A percentile compares a stretch with the other conserved stretches of the same genome.
Conservation (phyloP, 371 early-diverging fungal species). For the Mucor indicus region DNA sequence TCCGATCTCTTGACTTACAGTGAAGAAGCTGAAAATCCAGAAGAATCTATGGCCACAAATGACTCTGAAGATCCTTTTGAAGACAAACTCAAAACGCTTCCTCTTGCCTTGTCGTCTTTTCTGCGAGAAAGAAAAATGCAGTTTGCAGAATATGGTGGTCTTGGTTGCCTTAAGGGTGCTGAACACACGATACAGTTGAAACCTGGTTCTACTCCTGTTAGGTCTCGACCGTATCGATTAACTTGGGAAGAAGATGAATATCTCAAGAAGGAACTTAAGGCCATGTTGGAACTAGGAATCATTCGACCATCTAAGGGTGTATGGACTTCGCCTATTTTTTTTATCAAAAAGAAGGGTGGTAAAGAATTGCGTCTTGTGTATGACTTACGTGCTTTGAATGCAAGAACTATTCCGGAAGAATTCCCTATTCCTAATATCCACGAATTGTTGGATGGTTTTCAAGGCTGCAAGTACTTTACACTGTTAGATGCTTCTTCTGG, state of each 20-base stretch:
- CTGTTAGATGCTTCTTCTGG: constrained; percentile 20
- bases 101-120: neutral
- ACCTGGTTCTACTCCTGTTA: neutral
- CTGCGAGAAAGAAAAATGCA: neutral
- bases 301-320: constrained; percentile 13
- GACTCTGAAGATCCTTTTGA: neutral
- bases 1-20: too few relatives aligned
- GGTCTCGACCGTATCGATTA: constrained; percentile 5
- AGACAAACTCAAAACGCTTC: neutral
- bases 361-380: constrained; percentile 28
- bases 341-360: constrained; percentile 46
- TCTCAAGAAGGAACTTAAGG: constrained; percentile 6
- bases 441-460: constrained; percentile 28
- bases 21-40: too few relatives aligned
- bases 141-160: constrained; percentile 6
- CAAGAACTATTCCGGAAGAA: constrained; percentile 24
- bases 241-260: constrained; percentile 13
- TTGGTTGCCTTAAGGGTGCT: neutral
- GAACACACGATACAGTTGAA: neutral
- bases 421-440: constrained; percentile 44
- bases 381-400: constrained; percentile 30
- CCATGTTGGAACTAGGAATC: constrained; percentile 3
- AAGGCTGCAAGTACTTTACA: neutral
- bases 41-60: too few relatives aligned
- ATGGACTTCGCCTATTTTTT: constrained; percentile 34